Conservation (phyloP, 208 protist genomes). For the Trypanosoma cruzi region DNA sequence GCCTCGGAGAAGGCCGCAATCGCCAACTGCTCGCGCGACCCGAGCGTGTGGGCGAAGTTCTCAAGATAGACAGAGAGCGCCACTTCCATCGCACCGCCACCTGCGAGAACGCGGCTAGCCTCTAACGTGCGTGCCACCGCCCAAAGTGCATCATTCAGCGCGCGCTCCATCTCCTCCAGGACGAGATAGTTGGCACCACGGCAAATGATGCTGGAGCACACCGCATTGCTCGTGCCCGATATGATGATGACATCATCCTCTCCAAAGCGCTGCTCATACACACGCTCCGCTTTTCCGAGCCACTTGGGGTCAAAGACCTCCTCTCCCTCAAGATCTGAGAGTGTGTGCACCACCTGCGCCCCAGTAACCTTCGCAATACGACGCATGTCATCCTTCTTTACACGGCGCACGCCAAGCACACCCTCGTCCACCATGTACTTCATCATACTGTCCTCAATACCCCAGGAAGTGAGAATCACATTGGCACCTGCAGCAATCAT, state of each 20-base stretch:
- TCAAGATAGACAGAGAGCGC: slow-evolving; percentile 99
- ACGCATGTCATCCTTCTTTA: slow-evolving; percentile 96
- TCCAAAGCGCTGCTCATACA: slow-evolving; percentile 96
- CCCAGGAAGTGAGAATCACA: slow-evolving; percentile 99
- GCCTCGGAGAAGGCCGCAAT: slow-evolving; percentile 98
- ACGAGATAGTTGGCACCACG: slow-evolving; percentile 98
- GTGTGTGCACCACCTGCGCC: slow-evolving; percentile 93
- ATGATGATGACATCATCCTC: slow-evolving; percentile 98
- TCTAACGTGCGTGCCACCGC: slow-evolving; percentile 98
- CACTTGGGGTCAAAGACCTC: slow-evolving; percentile 95
- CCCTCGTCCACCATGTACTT: slow-evolving; percentile 99
- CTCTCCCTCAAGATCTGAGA: slow-evolving; percentile 98
- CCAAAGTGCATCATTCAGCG: slow-evolving; percentile 99
- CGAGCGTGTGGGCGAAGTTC: slow-evolving; percentile 96
- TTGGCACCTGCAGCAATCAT: slow-evolving; percentile 98
- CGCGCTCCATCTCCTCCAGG: slow-evolving; percentile 98
- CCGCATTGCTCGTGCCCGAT: slow-evolving; percentile 75
- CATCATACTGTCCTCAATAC: slow-evolving; percentile 98
- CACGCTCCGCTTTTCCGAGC: slow-evolving; percentile 95
- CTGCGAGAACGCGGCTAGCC: slow-evolving; percentile 96
- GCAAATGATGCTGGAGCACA: slow-evolving; percentile 97
- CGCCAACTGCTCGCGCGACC: slow-evolving; percentile 98
- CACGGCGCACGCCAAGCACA: slow-evolving; percentile 96
- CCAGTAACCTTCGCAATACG: slow-evolving; percentile 98
- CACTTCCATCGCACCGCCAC: slow-evolving; percentile 98